Conservation (phyloP, 345 rosid genomes). For the Citrus mangshanensis region DNA sequence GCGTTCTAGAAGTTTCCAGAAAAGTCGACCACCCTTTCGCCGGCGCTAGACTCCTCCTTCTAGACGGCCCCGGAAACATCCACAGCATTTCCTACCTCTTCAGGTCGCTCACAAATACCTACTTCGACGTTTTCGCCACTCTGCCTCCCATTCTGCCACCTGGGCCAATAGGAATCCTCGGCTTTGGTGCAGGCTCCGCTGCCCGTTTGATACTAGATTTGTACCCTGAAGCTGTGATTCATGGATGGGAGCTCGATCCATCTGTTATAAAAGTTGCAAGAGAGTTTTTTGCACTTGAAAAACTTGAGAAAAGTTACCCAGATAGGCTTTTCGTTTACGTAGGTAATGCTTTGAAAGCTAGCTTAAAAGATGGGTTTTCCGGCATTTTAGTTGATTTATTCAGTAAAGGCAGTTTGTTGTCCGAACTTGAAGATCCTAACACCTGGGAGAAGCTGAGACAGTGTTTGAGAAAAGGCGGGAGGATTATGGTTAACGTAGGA, state of each 20-base stretch:
- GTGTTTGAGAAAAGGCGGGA: constrained; percentile 64
- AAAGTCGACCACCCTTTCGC: constrained; percentile 69
- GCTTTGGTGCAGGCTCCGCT: constrained; percentile 81
- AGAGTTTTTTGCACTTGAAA: constrained; percentile 62
- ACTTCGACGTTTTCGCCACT: constrained; percentile 84
- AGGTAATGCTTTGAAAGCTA: constrained; percentile 62
- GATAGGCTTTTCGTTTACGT: constrained; percentile 61
- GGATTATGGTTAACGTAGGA: constrained; percentile 63
- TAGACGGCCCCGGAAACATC: constrained; percentile 84
- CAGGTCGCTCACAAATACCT: constrained; percentile 62
- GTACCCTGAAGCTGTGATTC: constrained; percentile 52
- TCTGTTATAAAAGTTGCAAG: constrained; percentile 76
- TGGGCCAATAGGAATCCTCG: constrained; percentile 77
- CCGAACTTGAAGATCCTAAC: constrained; percentile 79
- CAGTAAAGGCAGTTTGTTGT: constrained; percentile 62
- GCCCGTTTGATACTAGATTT: constrained; percentile 67
- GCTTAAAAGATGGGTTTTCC: constrained; percentile 52
- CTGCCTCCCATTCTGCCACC: constrained; percentile 70
- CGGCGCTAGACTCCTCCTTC: constrained; percentile 71
- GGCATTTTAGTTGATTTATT: constrained; percentile 70
- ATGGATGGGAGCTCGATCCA: constrained; percentile 95
- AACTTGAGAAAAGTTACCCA: constrained; percentile 57
- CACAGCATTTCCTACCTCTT: constrained; percentile 82
- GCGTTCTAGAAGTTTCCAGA: constrained; percentile 72
- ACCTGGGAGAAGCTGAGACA: constrained; percentile 59